Conservation (phyloP, 352 stramenopile genomes). For the Phytophthora citricola region DNA sequence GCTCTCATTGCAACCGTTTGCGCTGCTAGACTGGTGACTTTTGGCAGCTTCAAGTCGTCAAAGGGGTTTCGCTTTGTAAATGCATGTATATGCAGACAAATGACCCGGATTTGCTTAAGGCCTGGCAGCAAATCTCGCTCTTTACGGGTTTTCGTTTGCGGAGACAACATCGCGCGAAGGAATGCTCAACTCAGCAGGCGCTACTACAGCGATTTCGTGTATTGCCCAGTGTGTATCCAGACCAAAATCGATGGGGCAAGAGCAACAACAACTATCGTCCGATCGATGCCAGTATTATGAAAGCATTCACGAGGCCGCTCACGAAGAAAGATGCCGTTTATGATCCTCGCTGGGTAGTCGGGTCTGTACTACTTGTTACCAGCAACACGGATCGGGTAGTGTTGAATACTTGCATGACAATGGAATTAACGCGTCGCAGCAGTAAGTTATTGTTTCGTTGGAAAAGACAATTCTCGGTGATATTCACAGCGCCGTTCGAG, state of each 20-base stretch:
- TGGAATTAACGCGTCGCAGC: too few species aligned
- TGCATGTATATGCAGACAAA: slow-evolving; percentile 16
- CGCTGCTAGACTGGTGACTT: slow-evolving; percentile 10
- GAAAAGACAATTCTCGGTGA: too few species aligned
- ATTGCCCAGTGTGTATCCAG: not conserved
- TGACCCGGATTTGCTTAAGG: not conserved
- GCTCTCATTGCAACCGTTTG: not conserved
- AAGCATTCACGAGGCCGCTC: not conserved
- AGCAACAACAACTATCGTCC: not conserved
- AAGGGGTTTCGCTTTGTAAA: slow-evolving; percentile 11
- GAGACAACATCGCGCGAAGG: slow-evolving; percentile 3
- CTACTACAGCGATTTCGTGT: not conserved
- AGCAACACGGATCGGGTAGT: slow-evolving; percentile 5
- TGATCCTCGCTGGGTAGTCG: slow-evolving; percentile 3
- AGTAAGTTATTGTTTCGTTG: too few species aligned
- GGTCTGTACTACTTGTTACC: slow-evolving; percentile 5
- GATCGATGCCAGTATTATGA: not conserved
- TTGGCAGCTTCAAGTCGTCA: slow-evolving; percentile 4
- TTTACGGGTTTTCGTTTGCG: slow-evolving; percentile 1
- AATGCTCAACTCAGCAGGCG: not conserved
- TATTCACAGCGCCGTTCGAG: too few species aligned
- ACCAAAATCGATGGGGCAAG: slow-evolving; percentile 4
- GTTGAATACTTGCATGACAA: slow-evolving; percentile 7
- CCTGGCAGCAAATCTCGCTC: not conserved
- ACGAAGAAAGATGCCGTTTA: slow-evolving; percentile 1